Conservation (phyloP, 306 rosid genomes). For the Abrus precatorius region DNA sequence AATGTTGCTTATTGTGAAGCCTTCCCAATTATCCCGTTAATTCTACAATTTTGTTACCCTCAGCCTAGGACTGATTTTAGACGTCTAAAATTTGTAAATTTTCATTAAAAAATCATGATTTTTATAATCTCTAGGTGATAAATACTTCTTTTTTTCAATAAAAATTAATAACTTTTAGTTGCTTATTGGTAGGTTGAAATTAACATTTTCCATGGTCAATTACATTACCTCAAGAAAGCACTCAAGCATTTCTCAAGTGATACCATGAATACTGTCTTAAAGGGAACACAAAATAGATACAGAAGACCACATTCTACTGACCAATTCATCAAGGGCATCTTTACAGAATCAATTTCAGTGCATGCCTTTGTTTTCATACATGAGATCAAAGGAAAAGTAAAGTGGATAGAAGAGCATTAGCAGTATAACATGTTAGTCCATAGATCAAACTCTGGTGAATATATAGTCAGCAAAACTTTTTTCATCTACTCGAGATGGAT, state of each 20-base stretch:
- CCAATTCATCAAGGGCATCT: not conserved
- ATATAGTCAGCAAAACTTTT: constrained; percentile 42
- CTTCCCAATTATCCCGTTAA: not conserved
- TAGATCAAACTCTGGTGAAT: constrained; percentile 45
- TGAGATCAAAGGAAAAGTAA: not conserved
- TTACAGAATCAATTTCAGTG: not conserved
- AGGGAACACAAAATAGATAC: not conserved
- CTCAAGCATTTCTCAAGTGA: not conserved
- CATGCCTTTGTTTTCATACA: not conserved
- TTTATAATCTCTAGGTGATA: too few species aligned
- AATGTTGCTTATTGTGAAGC: not conserved
- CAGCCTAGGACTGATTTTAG: too few species aligned
- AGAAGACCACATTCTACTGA: constrained; percentile 4
- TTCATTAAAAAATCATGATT: too few species aligned
- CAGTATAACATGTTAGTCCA: not conserved
- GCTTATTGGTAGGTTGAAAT: too few species aligned
- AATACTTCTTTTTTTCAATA: too few species aligned
- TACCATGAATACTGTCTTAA: not conserved
- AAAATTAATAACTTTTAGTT: too few species aligned
- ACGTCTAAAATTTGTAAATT: too few species aligned
- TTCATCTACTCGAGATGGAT: constrained; percentile 35
- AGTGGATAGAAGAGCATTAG: constrained; percentile 31
- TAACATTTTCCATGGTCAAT: not conserved
- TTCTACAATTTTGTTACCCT: too few species aligned
- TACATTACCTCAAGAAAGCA: not conserved